phyloP scores from a whole-genome alignment of 2,329 filamentous ascomycete species.

The Triangularia verruculosa region DNA sequence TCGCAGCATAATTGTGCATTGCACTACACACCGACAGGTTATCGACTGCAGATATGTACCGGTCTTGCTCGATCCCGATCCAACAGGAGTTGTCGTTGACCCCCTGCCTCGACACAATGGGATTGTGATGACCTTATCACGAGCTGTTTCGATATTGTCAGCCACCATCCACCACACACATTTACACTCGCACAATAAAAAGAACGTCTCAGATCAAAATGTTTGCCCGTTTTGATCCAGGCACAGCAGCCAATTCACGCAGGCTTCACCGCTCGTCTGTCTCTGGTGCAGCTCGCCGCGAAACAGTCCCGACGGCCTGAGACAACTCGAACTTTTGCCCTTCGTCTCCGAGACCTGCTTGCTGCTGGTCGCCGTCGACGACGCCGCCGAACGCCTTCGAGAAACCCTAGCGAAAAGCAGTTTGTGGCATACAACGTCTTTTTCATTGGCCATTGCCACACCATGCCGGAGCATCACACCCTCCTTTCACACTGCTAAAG shows the following conservation, averaged over 20 bases:
- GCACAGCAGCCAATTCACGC: background rate
- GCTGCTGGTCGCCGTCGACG: conserved; percentile 5
- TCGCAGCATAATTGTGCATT: conserved; percentile 1
- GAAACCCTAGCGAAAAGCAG: background rate
- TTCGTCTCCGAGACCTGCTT: conserved; percentile 11
- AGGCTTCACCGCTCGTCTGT: conserved; percentile 9
- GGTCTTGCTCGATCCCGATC: background rate
- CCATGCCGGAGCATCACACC: conserved; percentile 14
- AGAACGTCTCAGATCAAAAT: background rate
- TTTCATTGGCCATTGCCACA: conserved; percentile 10
- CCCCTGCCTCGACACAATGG: background rate
- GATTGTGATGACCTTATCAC: background rate
- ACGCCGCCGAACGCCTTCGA: background rate
- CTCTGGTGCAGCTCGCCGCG: conserved; percentile 5
- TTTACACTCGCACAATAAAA: background rate
- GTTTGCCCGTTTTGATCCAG: background rate
- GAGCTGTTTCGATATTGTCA: background rate
- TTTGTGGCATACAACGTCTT: background rate
- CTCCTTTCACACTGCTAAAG: background rate
- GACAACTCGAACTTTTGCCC: background rate
- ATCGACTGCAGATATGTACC: background rate
- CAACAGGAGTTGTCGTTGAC: background rate
- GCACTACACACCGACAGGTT: background rate
- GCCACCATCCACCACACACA: background rate
- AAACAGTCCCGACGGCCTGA: conserved; percentile 6